A percentile compares a stretch with the other conserved stretches of the same genome.
Conservation (phyloP, 208 protist species). For the Trichomonas vaginalis region DNA sequence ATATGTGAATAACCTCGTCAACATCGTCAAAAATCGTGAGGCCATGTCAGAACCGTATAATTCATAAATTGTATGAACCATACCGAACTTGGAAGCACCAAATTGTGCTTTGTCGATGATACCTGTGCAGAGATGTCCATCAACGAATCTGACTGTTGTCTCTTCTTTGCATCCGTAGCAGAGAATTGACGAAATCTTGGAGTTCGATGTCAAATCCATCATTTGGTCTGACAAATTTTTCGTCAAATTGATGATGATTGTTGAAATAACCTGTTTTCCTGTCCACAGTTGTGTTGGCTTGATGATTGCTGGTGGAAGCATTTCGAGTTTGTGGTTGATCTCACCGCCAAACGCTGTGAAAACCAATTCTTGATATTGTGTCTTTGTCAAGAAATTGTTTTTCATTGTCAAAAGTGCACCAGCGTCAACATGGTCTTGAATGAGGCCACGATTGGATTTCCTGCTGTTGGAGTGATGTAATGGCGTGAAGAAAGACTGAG, state of each 20-base stretch:
- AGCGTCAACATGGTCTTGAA: conserved; percentile 96
- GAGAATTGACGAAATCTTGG: neutral
- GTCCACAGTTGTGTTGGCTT: conserved; percentile 75
- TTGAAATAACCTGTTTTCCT: conserved; percentile 85
- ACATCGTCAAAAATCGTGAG: conserved; percentile 68
- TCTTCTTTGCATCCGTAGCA: conserved; percentile 1
- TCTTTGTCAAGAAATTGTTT: conserved; percentile 74
- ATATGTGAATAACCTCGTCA: conserved; percentile 75
- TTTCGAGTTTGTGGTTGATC: conserved; percentile 45
- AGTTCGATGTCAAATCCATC: neutral
- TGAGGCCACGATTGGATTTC: conserved; percentile 91
- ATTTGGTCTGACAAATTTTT: neutral
- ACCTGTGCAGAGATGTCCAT: conserved; percentile 79
- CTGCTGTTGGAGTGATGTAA: conserved; percentile 50
- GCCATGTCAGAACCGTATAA: conserved; percentile 74
- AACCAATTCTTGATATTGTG: conserved; percentile 71
- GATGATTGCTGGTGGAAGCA: conserved; percentile 67
- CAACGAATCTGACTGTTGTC: conserved; percentile 62
- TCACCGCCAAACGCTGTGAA: conserved; percentile 53
- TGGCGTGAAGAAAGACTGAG: conserved; percentile 35
- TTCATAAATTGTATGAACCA: conserved; percentile 62
- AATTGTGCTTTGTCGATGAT: conserved; percentile 79
- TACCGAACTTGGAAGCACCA: conserved; percentile 36
- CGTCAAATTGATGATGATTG: conserved; percentile 32
- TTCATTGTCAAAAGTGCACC: conserved; percentile 70